Evolutionary conservation across 2,329 filamentous ascomycete genomes (phyloP), one percentile per base, ranked within the genome.

Genomic region (Apiospora saccharicola): DNA sequence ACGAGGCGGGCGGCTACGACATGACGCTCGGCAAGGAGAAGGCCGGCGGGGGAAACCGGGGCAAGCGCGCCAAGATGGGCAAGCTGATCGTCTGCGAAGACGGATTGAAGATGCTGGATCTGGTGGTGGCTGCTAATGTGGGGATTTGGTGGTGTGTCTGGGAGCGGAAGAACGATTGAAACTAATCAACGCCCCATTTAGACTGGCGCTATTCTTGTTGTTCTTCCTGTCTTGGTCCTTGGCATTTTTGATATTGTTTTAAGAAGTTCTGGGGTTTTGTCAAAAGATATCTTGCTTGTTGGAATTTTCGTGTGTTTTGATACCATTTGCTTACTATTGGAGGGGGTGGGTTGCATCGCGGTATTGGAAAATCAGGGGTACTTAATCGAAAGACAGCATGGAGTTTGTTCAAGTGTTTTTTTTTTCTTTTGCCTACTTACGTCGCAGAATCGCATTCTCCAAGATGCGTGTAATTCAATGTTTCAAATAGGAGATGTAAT

Each of bases 121-220:
- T 99, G 72, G 86, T 97, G 0, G 94, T 99, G 26, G 94, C 96
- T 4, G 93, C 95, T 14, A 98, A 98, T 79, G 90, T 99, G 83
- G 94, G 93, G 0, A 85, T 98, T 22, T 99, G 95, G 94, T 98
- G 96, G 95, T 91, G 91, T 77, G 91, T 93, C 4, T 98, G 95
- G 89, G 92, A 94, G 77, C 87, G 84, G 77, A 86, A 61, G 68
- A 68, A 30, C 57, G 44, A 71, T 37, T 68, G 34, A 71, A 71
- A 64, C 10, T 22, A 30, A 26, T 22, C 44, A 19, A 12, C 10
- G 30, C 8, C 14, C 22, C 8, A n/a, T 1, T 14, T 19, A n/a
- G 57, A n/a, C 19, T 19, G 34, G 13, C 8, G 10, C 8, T 19
- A 4, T 12, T 8, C 30, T 57, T 34, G 26, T 34, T 34, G 34